Conservation (phyloP, 2,329 filamentous ascomycete genomes). For the Rhynchosporium secalis region DNA sequence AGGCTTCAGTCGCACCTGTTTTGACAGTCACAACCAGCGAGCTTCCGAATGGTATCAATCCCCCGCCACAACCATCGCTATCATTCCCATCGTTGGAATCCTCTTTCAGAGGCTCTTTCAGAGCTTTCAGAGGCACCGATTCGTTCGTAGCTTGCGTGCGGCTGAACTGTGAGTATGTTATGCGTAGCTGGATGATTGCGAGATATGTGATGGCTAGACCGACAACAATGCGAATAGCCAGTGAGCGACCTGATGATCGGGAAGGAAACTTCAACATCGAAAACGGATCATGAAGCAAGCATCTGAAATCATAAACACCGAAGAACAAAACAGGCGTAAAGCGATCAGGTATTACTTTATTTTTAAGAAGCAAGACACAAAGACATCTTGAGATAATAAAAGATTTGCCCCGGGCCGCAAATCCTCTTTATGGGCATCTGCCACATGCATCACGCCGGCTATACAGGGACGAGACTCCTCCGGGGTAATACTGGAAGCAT, state of each 20-base stretch:
- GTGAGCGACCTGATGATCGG: background rate
- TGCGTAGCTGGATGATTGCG: conserved; percentile 1
- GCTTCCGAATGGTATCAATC: background rate
- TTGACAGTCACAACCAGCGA: conserved; percentile 50
- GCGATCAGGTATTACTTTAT: too few species aligned
- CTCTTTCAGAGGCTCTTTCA: background rate
- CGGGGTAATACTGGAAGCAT: too few species aligned
- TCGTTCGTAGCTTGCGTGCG: background rate
- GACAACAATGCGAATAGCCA: background rate
- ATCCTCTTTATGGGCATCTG: too few species aligned
- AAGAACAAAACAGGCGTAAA: background rate
- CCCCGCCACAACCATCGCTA: background rate
- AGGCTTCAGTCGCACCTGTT: conserved; percentile 56
- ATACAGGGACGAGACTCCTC: too few species aligned
- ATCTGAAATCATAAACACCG: background rate
- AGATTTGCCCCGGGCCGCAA: too few species aligned
- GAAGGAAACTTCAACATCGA: conserved; percentile 7
- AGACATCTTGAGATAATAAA: too few species aligned
- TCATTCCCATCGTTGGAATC: background rate
- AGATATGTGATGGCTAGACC: conserved; percentile 1
- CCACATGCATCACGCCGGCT: too few species aligned
- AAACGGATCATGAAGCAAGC: background rate
- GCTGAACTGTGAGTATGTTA: background rate
- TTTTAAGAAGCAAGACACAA: too few species aligned
- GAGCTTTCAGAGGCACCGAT: background rate